A percentile compares a stretch with the other conserved stretches of the same genome.
These are phyloP conservation scores for Fusarium concolor DNA, from an alignment of 2,329 filamentous ascomycete genomes.

Conservation along the genomic window DNA sequence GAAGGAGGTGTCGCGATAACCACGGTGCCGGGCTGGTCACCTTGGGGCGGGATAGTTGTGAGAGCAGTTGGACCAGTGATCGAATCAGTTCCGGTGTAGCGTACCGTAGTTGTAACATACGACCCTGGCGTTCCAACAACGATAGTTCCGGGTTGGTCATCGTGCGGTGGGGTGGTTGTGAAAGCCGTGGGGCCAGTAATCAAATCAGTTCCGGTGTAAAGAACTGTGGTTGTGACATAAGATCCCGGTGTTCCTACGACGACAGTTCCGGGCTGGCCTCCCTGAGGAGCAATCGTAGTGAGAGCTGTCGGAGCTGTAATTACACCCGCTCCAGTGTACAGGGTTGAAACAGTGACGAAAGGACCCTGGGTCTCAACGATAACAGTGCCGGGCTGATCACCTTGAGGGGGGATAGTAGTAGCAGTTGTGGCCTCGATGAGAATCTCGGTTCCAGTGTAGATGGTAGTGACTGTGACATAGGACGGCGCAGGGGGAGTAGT, in stretches of 20 bases:
- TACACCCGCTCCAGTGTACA: conserved; percentile 17
- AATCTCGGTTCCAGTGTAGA: conserved; percentile 14
- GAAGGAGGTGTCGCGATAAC: conserved; percentile 26
- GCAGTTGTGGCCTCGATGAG: conserved; percentile 13
- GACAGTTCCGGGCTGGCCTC: conserved; percentile 23
- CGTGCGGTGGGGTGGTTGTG: conserved; percentile 16
- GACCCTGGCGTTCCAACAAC: conserved; percentile 12
- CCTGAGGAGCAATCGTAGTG: conserved; percentile 17
- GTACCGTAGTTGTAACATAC: conserved; percentile 14
- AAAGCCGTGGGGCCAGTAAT: conserved; percentile 18
- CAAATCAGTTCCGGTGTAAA: conserved; percentile 15
- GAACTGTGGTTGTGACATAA: conserved; percentile 12
- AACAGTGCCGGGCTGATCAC: conserved; percentile 9
- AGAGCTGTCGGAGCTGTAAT: conserved; percentile 22
- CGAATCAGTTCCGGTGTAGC: conserved; percentile 11
- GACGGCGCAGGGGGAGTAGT: conserved; percentile 22
- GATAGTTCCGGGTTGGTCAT: conserved; percentile 22
- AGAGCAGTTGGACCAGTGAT: conserved; percentile 16
- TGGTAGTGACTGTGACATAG: conserved; percentile 23
- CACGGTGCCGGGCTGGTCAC: conserved; percentile 23
- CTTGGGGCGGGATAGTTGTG: conserved; percentile 14
- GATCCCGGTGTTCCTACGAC: conserved; percentile 11
- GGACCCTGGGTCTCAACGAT: conserved; percentile 16
- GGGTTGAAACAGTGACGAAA: conserved; percentile 12
- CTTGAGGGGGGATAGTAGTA: conserved; percentile 10